These are phyloP conservation scores for Jatropha multifida DNA, from an alignment of 441 rosid species.

Conservation along the genomic window DNA sequence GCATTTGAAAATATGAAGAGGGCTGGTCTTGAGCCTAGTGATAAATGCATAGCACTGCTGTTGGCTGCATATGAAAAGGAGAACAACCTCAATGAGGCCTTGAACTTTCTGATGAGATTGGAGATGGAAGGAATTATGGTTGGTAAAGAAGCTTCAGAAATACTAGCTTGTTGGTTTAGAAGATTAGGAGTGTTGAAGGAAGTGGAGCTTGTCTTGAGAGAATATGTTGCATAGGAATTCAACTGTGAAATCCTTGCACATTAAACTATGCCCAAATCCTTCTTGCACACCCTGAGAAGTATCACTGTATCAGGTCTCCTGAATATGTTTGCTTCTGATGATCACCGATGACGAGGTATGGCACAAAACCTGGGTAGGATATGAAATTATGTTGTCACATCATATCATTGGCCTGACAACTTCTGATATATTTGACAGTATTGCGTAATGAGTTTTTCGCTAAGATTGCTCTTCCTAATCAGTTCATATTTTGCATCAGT, in stretches of 20 bases:
- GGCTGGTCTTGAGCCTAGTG: conserved; percentile 69
- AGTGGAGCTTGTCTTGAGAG: conserved; percentile 66
- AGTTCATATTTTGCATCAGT: not conserved
- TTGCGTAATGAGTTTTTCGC: not conserved
- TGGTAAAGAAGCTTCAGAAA: conserved; percentile 65
- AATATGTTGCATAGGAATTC: conserved; percentile 23
- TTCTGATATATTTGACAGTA: not conserved
- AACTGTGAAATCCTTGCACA: conserved; percentile 5
- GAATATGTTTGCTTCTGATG: not conserved
- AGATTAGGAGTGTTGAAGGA: conserved; percentile 71
- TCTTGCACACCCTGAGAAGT: not conserved
- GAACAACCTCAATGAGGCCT: conserved; percentile 55
- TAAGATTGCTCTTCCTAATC: not conserved
- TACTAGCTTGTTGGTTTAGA: conserved; percentile 68
- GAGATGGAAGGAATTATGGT: conserved; percentile 57
- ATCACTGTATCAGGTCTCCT: not conserved
- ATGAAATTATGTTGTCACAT: not conserved
- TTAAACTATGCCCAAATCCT: not conserved
- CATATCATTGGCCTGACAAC: not conserved
- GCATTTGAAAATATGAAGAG: conserved; percentile 76
- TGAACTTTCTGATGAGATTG: conserved; percentile 54
- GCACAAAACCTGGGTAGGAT: not conserved
- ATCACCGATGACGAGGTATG: not conserved
- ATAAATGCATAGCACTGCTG: conserved; percentile 71
- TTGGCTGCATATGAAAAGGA: conserved; percentile 63